These are phyloP conservation scores for Candida pseudocylindracea DNA, from an alignment of 1,139 yeast species.

Conservation along the genomic window DNA sequence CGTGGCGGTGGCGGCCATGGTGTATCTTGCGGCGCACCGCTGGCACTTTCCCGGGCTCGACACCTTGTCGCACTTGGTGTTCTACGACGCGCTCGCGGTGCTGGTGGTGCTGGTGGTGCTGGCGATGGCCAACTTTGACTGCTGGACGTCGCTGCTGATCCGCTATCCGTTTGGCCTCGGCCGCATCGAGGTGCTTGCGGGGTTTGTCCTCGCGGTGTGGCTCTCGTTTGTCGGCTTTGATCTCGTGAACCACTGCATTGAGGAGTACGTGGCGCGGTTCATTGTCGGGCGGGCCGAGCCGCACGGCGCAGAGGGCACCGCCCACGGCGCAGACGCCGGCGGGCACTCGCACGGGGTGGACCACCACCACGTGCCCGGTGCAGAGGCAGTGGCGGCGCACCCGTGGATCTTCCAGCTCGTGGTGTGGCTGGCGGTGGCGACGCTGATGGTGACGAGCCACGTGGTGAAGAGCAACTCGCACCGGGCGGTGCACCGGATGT, in stretches of 20 bases:
- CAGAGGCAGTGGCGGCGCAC: constrained; percentile 6
- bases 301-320: constrained; percentile 6
- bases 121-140: constrained; percentile 72
- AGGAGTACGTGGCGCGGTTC: constrained; percentile 31
- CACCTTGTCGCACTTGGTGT: constrained; percentile 69
- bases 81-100: constrained; percentile 74
- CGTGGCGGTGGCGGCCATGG: constrained; percentile 13
- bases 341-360: constrained; percentile 12
- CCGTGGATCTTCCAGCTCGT: constrained; percentile 13
- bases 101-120: constrained; percentile 50
- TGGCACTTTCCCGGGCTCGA: constrained; percentile 39
- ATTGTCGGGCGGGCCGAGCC: background rate
- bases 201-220: constrained; percentile 72
- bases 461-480: constrained; percentile 12
- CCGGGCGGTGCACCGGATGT: constrained; percentile 9
- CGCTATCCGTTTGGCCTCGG: constrained; percentile 85
- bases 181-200: constrained; percentile 66
- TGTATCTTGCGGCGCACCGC: constrained; percentile 38
- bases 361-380: constrained; percentile 27
- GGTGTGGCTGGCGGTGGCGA: constrained; percentile 10
- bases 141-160: constrained; percentile 71
- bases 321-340: constrained; percentile 11
- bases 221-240: constrained; percentile 84
- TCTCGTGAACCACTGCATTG: constrained; percentile 62
- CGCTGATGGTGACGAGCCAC: constrained; percentile 15